phyloP scores from a whole-genome alignment of 805 yeast genomes.

The Candida hispaniensis region DNA sequence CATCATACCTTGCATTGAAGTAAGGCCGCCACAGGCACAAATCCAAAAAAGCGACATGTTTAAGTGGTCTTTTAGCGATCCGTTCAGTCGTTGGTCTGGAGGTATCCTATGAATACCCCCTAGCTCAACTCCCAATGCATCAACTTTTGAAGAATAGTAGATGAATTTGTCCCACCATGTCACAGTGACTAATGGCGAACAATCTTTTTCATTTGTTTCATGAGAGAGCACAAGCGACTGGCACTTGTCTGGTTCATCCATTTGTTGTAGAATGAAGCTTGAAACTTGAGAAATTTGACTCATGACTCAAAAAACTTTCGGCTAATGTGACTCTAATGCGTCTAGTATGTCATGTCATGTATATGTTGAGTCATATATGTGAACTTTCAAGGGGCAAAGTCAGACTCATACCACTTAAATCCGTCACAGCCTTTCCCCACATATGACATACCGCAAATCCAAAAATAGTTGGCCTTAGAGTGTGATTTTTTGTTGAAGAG shows the following conservation, averaged over 20 bases:
- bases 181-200: too few species aligned
- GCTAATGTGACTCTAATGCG: too few species aligned
- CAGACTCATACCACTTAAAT: conserved; percentile 16
- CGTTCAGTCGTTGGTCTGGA: conserved; percentile 46
- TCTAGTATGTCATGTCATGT: too few species aligned
- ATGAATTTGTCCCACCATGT: conserved; percentile 18
- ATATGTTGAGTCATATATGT: too few species aligned
- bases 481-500: conserved; percentile 36
- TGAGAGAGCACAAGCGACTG: too few species aligned
- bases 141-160: conserved; percentile 32
- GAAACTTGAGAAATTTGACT: too few species aligned
- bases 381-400: too few species aligned
- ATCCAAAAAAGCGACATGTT: conserved; percentile 65
- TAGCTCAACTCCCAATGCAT: conserved; percentile 55
- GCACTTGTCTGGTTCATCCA: too few species aligned
- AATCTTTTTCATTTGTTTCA: too few species aligned
- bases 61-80: conserved; percentile 20
- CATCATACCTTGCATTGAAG: conserved; percentile 77
- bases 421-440: conserved; percentile 23
- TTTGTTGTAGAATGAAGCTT: too few species aligned
- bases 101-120: conserved; percentile 70
- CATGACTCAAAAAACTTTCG: too few species aligned
- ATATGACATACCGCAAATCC: conserved; percentile 46
- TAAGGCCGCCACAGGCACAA: conserved; percentile 77
- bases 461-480: conserved; percentile 48